Evolutionary conservation across 208 protist genomes (phyloP).

Genomic region (Wallacemonas rigidus): DNA sequence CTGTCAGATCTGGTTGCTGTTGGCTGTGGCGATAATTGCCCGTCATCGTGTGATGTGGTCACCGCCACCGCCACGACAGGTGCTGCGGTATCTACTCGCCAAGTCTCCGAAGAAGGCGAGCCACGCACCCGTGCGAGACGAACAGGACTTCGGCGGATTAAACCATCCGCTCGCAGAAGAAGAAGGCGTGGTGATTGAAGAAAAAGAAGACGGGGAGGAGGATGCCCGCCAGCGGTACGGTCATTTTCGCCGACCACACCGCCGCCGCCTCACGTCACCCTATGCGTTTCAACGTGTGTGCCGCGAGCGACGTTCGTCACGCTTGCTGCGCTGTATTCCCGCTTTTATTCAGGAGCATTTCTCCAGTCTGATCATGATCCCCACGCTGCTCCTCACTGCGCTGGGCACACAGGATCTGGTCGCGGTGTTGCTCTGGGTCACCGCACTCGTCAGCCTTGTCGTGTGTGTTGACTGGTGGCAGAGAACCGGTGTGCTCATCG

Average conservation of each 20-base stretch:
- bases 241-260: too few relatives aligned
- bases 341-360: background rate
- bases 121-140: too few relatives aligned
- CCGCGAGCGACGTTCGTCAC: background rate
- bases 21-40: background rate
- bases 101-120: too few relatives aligned
- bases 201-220: too few relatives aligned
- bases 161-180: too few relatives aligned
- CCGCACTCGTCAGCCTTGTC: constrained; percentile 6
- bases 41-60: background rate
- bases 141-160: too few relatives aligned
- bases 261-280: too few relatives aligned
- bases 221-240: too few relatives aligned
- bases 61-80: background rate
- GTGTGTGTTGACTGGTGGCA: background rate
- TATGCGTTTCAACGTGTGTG: background rate
- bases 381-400: background rate
- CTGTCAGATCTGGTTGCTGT: background rate
- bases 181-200: too few relatives aligned
- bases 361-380: background rate
- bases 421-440: background rate
- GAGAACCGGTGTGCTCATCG: background rate
- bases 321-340: background rate
- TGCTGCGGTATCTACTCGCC: background rate
- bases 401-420: background rate